Conservation (phyloP, 192 early-diverging fungal genomes). For the Diversispora epigaea region DNA sequence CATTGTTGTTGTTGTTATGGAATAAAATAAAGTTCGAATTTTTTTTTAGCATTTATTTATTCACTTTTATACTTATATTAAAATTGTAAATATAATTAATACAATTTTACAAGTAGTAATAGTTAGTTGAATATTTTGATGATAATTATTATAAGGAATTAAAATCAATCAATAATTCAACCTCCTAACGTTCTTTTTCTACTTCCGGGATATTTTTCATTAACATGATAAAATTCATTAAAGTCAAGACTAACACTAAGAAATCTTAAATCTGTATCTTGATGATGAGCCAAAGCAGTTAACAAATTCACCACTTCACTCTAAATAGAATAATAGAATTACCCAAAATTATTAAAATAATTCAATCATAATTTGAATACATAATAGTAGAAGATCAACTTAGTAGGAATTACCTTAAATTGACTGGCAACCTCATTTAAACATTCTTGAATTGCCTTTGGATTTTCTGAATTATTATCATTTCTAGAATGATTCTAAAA, state of each 20-base stretch:
- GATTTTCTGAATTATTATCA: constrained; percentile 3
- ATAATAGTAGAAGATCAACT: background rate
- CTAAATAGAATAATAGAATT: constrained; percentile 37
- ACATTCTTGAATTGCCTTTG: constrained; percentile 32
- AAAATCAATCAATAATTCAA: no score
- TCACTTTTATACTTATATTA: no score
- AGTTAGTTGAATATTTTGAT: no score
- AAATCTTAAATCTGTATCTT: constrained; percentile 71
- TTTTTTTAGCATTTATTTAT: no score
- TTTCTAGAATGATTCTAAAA: background rate
- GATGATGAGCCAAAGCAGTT: constrained; percentile 57
- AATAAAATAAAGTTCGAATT: no score
- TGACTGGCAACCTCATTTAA: constrained; percentile 24
- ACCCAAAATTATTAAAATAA: background rate
- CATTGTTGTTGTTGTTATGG: no score
- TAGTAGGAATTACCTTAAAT: constrained; percentile 38
- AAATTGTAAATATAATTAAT: no score
- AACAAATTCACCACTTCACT: constrained; percentile 55
- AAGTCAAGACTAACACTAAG: constrained; percentile 80
- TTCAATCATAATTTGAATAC: background rate
- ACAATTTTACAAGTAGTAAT: no score
- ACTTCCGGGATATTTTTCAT: background rate
- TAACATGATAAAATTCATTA: constrained; percentile 63
- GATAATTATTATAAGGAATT: no score
- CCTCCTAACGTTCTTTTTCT: background rate